phyloP scores from a whole-genome alignment of 371 early-diverging fungal species.

The Actinomortierella wolfii region DNA sequence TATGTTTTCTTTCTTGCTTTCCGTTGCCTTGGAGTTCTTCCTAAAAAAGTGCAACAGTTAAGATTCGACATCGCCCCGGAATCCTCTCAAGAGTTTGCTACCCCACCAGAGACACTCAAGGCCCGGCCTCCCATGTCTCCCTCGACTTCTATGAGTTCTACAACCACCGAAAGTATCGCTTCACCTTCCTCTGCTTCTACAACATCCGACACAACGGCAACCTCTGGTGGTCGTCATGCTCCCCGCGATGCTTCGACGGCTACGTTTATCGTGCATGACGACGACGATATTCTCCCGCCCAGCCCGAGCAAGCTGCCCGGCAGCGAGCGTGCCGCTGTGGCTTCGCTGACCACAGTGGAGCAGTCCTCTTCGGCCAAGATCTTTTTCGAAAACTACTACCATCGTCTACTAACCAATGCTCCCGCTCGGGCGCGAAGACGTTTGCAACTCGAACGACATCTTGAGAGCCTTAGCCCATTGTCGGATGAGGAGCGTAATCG shows the following conservation, averaged over 20 bases:
- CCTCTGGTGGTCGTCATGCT: conserved; percentile 9
- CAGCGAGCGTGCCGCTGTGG: conserved; percentile 26
- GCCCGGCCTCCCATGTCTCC: conserved; percentile 1
- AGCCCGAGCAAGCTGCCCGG: too few species aligned
- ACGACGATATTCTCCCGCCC: conserved; percentile 9
- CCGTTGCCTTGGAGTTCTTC: conserved; percentile 7
- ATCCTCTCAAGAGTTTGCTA: conserved; percentile 27
- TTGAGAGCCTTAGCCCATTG: conserved; percentile 45
- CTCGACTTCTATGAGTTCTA: too few species aligned
- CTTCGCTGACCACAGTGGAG: conserved; percentile 58
- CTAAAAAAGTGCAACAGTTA: conserved; percentile 39
- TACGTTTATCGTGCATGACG: conserved; percentile 27
- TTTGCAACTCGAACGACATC: conserved; percentile 53
- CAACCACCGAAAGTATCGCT: too few species aligned
- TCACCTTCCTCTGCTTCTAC: too few species aligned
- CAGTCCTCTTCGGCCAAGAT: conserved; percentile 62
- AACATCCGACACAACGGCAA: too few species aligned
- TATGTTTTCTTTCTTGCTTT: conserved; percentile 19
- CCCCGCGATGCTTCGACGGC: conserved; percentile 40
- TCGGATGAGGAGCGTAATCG: conserved; percentile 53
- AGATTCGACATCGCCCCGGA: conserved; percentile 33
- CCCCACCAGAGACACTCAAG: conserved; percentile 46
- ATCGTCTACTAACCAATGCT: conserved; percentile 52
- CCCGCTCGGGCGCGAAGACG: conserved; percentile 50
- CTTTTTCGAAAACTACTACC: conserved; percentile 67